A percentile compares a stretch with the other conserved stretches of the same genome.
These are phyloP conservation scores for Plectranthus barbatus DNA, from an alignment of 257 asterid species.

Conservation along the genomic window DNA sequence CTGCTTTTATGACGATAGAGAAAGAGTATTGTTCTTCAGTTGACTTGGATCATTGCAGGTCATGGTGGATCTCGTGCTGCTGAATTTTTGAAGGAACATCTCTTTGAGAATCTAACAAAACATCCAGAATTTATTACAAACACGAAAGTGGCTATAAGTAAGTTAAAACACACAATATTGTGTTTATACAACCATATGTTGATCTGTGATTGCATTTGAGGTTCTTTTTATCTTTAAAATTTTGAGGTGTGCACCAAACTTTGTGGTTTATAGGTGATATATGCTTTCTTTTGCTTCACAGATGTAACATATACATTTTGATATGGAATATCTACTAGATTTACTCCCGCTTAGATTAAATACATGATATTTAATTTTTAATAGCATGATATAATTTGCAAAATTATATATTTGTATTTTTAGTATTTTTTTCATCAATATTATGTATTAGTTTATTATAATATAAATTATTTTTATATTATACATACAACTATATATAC, in stretches of 20 bases:
- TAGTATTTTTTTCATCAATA: no score
- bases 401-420: no score
- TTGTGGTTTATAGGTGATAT: neutral
- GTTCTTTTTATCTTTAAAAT: neutral
- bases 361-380: no score
- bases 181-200: neutral
- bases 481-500: no score
- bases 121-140: slow-evolving; percentile 65
- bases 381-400: no score
- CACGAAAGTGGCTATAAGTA: slow-evolving; percentile 83
- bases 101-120: slow-evolving; percentile 82
- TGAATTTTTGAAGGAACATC: slow-evolving; percentile 86
- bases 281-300: neutral
- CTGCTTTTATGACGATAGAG: neutral
- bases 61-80: slow-evolving; percentile 99
- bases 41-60: slow-evolving; percentile 47
- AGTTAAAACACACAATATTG: slow-evolving; percentile 25
- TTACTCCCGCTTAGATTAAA: no score
- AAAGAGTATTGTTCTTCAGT: slow-evolving; percentile 12
- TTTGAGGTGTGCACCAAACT: neutral
- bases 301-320: neutral
- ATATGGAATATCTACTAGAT: neutral
- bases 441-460: no score
- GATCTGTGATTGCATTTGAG: neutral
- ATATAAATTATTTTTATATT: no score